phyloP scores from a whole-genome alignment of 768 basidiomycete species.

The Filobasidium wieringae region DNA sequence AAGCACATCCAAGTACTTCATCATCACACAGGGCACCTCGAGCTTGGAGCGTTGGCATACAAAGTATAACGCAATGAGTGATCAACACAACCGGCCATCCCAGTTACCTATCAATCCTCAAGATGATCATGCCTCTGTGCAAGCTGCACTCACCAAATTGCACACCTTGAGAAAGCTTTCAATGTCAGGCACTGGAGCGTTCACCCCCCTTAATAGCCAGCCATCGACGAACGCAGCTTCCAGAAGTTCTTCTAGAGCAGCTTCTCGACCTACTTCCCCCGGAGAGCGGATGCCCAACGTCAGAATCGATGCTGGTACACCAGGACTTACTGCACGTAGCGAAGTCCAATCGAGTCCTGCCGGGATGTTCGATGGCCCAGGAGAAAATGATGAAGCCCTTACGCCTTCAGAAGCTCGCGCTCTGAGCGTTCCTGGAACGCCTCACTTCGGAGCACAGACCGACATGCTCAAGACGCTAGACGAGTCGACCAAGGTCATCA shows the following conservation, averaged over 20 bases:
- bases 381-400: neutral
- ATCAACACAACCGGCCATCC: slow-evolving; percentile 6
- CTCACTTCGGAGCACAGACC: slow-evolving; percentile 38
- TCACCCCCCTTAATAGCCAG: slow-evolving; percentile 5
- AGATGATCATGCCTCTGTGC: slow-evolving; percentile 6
- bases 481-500: slow-evolving; percentile 30
- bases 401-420: slow-evolving; percentile 1
- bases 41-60: too few species aligned
- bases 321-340: neutral
- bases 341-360: neutral
- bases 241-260: neutral
- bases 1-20: too few species aligned
- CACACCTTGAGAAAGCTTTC: slow-evolving; percentile 5
- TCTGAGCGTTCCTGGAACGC: slow-evolving; percentile 28
- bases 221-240: slow-evolving; percentile 2
- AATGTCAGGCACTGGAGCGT: slow-evolving; percentile 4
- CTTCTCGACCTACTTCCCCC: slow-evolving; percentile 1
- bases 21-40: too few species aligned
- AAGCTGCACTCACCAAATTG: slow-evolving; percentile 11
- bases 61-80: too few species aligned
- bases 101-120: slow-evolving; percentile 10
- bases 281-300: neutral
- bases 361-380: neutral
- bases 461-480: slow-evolving; percentile 33
- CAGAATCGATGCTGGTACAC: slow-evolving; percentile 2